Base-by-base conservation (phyloP, 1,284 basidiomycete genomes). In the Sphaerobolus stellatus region DNA sequence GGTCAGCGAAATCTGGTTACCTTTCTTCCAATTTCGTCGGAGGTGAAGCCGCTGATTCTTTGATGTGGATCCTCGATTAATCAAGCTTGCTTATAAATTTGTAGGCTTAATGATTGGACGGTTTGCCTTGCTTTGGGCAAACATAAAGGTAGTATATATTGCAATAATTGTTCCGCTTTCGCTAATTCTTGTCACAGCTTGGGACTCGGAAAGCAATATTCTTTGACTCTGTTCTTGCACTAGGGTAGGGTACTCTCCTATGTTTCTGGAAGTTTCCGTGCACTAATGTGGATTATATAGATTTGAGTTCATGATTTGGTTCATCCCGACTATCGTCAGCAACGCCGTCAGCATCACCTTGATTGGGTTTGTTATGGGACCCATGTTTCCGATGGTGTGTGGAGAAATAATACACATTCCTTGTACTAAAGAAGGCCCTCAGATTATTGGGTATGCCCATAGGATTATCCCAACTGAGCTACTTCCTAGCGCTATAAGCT, bases 401-500 rank as follows among this genome's bases (percentile, higher is more conserved):
- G 8, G n/a, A n/a, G n/a, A n/a, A n/a, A n/a, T 27, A 18, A 16
- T 47, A n/a, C 16, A 47, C 2, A 47, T 7, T 47, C 18, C 13
- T 16, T 45, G 25, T 27, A 24, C n/a, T 5, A 28, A 46, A 22
- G 8, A 14, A 24, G 14, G 9, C 29, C n/a, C 28, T 5, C 13
- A 47, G 45, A 25, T 81, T 18, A 80, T 85, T 71, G 82, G 81
- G 61, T 75, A 82, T 53, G 71, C 81, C 2, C 75, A 77, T 13
- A 72, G 75, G 2, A 71, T 87, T 56, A 67, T 90, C 3, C 86
- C 86, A 4, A 73, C 71, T 4, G 82, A 81, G 73, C 71, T 88
- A 11, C 76, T 87, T 50, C 80, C 80, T 0, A 83, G 75, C 1
- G 77, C 80, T n/a, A 82, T 88, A 30, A 86, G 86, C 2, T 84